Conservation (phyloP, 1,139 yeast species). For the Hyphopichia fennica region DNA sequence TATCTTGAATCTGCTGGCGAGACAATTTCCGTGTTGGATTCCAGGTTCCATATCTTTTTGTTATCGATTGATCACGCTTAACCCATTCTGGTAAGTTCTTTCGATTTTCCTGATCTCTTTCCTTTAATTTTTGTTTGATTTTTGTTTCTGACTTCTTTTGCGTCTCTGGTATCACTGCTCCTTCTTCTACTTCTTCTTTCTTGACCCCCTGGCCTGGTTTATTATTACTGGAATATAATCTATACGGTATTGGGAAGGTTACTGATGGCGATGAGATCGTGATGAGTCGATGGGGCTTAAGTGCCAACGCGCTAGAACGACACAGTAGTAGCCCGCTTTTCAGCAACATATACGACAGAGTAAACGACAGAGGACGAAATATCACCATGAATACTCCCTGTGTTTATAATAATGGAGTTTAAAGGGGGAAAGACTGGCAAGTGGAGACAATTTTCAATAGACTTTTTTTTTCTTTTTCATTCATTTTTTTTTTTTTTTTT, state of each 20-base stretch:
- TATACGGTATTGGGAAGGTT: neutral
- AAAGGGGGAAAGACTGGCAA: no score
- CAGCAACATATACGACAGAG: no score
- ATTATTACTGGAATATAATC: neutral
- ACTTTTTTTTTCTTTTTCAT: neutral
- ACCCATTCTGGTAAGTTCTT: constrained; percentile 51
- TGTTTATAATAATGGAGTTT: no score
- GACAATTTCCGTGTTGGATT: constrained; percentile 68
- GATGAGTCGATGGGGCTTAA: neutral
- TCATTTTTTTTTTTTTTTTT: neutral
- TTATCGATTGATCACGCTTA: constrained; percentile 61
- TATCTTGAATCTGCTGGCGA: constrained; percentile 67
- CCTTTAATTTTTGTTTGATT: constrained; percentile 15
- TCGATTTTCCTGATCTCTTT: constrained; percentile 9
- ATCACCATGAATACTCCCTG: no score
- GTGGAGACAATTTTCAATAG: no score
- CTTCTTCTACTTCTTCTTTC: no score
- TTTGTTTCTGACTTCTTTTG: constrained; percentile 9
- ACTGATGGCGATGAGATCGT: neutral
- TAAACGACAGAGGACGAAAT: no score
- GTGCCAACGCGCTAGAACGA: neutral
- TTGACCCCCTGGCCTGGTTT: no score
- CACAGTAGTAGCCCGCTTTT: neutral
- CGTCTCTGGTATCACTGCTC: no score
- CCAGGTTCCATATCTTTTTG: constrained; percentile 67